Evolutionary conservation across 1,284 basidiomycete species (phyloP), one percentile per base, ranked within the genome.

Genomic region (Xerocomus cyaneibrunnescens): DNA sequence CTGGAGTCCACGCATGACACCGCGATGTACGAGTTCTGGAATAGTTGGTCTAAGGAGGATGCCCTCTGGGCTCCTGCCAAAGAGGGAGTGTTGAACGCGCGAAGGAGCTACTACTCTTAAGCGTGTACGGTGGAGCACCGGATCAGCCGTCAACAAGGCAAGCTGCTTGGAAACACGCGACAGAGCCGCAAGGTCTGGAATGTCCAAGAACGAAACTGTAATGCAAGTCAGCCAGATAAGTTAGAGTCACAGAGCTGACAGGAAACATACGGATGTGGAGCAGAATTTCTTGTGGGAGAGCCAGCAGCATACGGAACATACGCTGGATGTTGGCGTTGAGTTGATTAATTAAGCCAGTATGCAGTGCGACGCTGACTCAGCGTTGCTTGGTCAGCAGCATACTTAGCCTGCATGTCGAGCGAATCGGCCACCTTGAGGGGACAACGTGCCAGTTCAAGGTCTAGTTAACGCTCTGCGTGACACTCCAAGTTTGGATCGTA

Each of bases 181-280:
- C 30, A 87, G 63, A 3, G 72, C 64, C 45, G 76, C 75, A 40
- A 88, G 76, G 62, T 89, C 87, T 0, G 87, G 86, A 7, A 88
- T 66, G 66, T 89, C 86, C 44, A 89, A 73, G 63, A 78, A 89
- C 2, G 83, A 81, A 38, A 86, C 85, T 87, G 57, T 13, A n/a
- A 23, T 4, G 19, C 25, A 41, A 27, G 47, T 58, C 52, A 55
- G 17, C 14, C n/a, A n/a, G 37, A 41, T 9, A 35, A 17, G 6
- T 9, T 6, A 21, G 9, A 1, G 5, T 25, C 10, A 23, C 48
- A 42, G 10, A 0, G 7, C 17, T 17, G 43, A 44, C 4, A 28
- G 34, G 38, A 12, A 39, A 72, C 78, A 52, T 58, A 84, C 84
- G 69, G 34, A 87, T 84, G 58, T 82, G 70, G 36, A 87, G 72